A percentile compares a stretch with the other conserved stretches of the same genome.
These are phyloP conservation scores for Kurtzmaniella fragi DNA, from an alignment of 805 yeast genomes.

Conservation along the genomic window DNA sequence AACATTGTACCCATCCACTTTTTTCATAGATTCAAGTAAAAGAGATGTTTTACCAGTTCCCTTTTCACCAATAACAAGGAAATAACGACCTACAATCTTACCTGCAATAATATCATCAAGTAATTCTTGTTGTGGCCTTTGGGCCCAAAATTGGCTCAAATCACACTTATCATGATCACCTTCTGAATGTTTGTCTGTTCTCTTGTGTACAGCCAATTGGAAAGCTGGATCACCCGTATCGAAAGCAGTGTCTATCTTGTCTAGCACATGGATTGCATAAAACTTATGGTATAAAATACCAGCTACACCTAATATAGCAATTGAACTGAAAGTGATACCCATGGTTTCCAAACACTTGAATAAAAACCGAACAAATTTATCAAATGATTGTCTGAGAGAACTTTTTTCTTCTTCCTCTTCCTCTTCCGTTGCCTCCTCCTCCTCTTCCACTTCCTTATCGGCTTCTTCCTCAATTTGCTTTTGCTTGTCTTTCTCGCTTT, in stretches of 20 bases:
- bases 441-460: constrained; percentile 7
- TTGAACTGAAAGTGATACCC: constrained; percentile 64
- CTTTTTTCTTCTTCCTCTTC: constrained; percentile 12
- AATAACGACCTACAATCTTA: constrained; percentile 60
- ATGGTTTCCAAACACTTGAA: constrained; percentile 60
- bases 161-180: constrained; percentile 17
- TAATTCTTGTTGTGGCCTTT: constrained; percentile 60
- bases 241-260: constrained; percentile 63
- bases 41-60: constrained; percentile 84
- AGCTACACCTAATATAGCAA: constrained; percentile 63
- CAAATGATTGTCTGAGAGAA: constrained; percentile 14
- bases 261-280: constrained; percentile 54
- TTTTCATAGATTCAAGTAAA: constrained; percentile 64
- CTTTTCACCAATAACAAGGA: constrained; percentile 72
- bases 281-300: constrained; percentile 66
- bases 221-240: constrained; percentile 62
- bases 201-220: constrained; percentile 51
- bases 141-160: constrained; percentile 49
- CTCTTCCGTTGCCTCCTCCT: constrained; percentile 9
- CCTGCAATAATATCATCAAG: constrained; percentile 67
- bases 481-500: constrained; percentile 7
- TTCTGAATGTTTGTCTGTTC: constrained; percentile 27
- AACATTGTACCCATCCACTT: constrained; percentile 58
- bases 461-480: constrained; percentile 5
- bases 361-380: constrained; percentile 17